phyloP scores from a whole-genome alignment of 148 eudicot species.

The Persicaria tinctoria region DNA sequence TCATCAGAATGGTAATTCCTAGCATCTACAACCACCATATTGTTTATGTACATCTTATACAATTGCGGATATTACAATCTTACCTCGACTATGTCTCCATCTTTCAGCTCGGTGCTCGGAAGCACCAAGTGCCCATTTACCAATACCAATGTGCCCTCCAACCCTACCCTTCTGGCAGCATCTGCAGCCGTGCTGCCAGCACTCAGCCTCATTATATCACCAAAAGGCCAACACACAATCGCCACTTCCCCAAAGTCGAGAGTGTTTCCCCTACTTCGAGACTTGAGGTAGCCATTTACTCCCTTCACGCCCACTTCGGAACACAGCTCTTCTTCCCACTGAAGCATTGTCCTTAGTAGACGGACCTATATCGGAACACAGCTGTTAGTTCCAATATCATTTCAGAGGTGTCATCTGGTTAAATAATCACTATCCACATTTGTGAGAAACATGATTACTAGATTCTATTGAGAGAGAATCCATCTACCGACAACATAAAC shows the following conservation, averaged over 20 bases:
- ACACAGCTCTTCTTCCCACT: constrained; percentile 83
- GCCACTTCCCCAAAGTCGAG: constrained; percentile 59
- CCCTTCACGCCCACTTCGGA: constrained; percentile 51
- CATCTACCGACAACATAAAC: no score
- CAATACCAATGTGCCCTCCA: constrained; percentile 63
- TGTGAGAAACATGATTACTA: no score
- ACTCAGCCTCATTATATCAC: constrained; percentile 66
- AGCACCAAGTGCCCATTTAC: constrained; percentile 73
- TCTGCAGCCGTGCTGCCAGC: constrained; percentile 91
- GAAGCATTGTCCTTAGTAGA: constrained; percentile 87
- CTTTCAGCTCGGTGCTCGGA: constrained; percentile 66
- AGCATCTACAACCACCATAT: background rate
- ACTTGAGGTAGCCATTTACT: constrained; percentile 10
- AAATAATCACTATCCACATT: no score
- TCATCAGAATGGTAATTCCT: background rate
- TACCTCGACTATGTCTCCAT: constrained; percentile 85
- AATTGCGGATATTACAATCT: constrained; percentile 31
- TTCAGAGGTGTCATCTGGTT: no score
- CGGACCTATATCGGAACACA: constrained; percentile 34
- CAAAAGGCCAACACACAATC: constrained; percentile 75
- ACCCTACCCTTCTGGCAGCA: constrained; percentile 73
- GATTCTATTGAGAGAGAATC: no score
- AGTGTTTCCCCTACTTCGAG: constrained; percentile 18
- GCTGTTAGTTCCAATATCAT: no score
- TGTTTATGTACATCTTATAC: constrained; percentile 10